phyloP scores from a whole-genome alignment of 2,329 filamentous ascomycete species.

The Neofusicoccum ribis region DNA sequence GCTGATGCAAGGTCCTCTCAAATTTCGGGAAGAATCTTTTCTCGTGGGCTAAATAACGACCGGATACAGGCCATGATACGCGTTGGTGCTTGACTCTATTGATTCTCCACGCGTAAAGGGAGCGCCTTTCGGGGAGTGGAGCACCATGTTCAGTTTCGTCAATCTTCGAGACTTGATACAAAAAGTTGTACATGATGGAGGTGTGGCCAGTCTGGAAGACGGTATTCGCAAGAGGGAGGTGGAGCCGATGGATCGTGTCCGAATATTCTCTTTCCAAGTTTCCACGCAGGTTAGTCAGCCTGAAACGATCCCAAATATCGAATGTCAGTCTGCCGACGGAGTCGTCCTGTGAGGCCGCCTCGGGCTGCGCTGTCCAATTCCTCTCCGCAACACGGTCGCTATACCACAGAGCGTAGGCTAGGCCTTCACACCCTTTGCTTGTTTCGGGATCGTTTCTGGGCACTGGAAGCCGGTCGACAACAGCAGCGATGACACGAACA shows the following conservation, averaged over 20 bases:
- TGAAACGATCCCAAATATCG: background rate
- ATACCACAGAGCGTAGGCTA: slow-evolving; percentile 30
- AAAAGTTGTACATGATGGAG: slow-evolving; percentile 30
- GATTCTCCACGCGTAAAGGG: background rate
- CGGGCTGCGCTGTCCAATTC: background rate
- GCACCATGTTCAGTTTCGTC: background rate
- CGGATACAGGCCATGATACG: background rate
- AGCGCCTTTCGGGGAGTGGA: background rate
- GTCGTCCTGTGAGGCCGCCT: background rate
- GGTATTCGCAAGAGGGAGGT: slow-evolving; percentile 69
- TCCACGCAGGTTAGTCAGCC: background rate
- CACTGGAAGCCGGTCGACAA: slow-evolving; percentile 39
- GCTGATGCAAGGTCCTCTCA: slow-evolving; percentile 14
- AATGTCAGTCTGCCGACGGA: background rate
- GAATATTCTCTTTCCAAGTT: slow-evolving; percentile 34
- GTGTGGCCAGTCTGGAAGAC: slow-evolving; percentile 68
- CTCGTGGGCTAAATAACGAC: background rate
- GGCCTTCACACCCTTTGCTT: slow-evolving; percentile 32
- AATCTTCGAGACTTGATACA: slow-evolving; percentile 23
- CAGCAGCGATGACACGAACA: slow-evolving; percentile 27
- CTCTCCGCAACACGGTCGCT: background rate
- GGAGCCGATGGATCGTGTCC: slow-evolving; percentile 33
- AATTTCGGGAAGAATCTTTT: background rate
- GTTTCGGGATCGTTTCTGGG: slow-evolving; percentile 25
- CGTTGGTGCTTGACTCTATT: background rate